Base-by-base conservation (phyloP, 208 protist genomes). In the Lotmaria passim region DNA sequence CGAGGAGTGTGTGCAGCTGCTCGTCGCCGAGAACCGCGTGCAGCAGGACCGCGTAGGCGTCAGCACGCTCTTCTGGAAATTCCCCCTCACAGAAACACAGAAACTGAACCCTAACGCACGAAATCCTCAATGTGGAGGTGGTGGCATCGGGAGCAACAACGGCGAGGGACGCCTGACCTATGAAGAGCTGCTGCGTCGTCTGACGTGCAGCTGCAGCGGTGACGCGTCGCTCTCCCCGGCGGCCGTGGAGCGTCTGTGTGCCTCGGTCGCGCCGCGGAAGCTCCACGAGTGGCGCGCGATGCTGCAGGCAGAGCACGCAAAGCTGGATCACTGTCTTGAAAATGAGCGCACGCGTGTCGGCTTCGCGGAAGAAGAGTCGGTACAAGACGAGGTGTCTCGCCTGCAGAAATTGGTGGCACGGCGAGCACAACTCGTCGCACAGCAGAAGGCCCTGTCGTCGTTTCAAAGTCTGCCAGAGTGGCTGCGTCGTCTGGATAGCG, bases 31-130 rank as follows among this genome's bases (percentile, higher is more conserved):
- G 56, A 61, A 75, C 12, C 80, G 79, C 19, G 73, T 96, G 0
- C 38, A 70, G n/a, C 78, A 91, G 44, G 90, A 93, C 14, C 85
- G 87, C 53, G 63, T 96, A 6, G 91, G 91, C 33, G 76, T 92
- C 15, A 69, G 87, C 65, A 89, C 85, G 19, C 76, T 96, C n/a
- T 87, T 87, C 53, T 96, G 91, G 91, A 51, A 77, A 19, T 96
- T 96, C 66, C 81, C 88, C 0, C 74, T 71, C 7, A 91, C 89
- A 1, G 75, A 55, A n/a, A 50, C 65, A 31, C 79, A 85, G 31
- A 64, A 52, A 31, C 12, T n/a, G 26, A 51, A 64, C 0, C 31
- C 11, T 19, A 15, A 11, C 47, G 36, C 39, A 7, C 15, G 8
- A 21, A 33, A 24, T n/a, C 58, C 41, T 31, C 57, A 39, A 10